Conservation (phyloP, 140 eudicot genomes). For the Senecio squalidus region DNA sequence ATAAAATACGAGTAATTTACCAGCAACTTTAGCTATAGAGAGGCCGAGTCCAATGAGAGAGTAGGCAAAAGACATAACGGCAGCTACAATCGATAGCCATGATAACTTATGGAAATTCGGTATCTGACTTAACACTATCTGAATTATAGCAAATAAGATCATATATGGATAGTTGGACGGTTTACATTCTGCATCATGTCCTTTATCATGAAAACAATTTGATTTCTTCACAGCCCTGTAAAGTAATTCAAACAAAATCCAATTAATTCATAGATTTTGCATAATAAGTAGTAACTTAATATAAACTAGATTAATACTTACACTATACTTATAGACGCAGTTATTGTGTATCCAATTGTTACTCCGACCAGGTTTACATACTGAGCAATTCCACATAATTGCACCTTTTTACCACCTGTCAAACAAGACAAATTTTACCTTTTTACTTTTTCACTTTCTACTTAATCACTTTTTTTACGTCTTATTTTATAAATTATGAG, state of each 20-base stretch:
- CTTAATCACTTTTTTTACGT: too few species aligned
- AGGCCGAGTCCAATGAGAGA: slow-evolving; percentile 14
- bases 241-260: background rate
- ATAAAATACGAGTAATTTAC: background rate
- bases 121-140: slow-evolving; percentile 62
- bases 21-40: slow-evolving; percentile 1
- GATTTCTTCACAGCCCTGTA: slow-evolving; percentile 77
- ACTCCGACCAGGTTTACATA: slow-evolving; percentile 70
- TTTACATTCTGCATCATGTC: slow-evolving; percentile 38
- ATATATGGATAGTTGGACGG: slow-evolving; percentile 54
- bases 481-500: too few species aligned
- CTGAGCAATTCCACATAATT: slow-evolving; percentile 84
- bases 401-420: slow-evolving; percentile 68
- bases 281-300: too few species aligned
- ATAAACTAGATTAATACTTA: slow-evolving; percentile 42
- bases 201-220: slow-evolving; percentile 61
- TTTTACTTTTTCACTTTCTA: too few species aligned
- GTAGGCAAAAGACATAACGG: slow-evolving; percentile 10
- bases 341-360: slow-evolving; percentile 87
- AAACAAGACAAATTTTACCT: background rate
- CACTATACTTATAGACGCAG: slow-evolving; percentile 92
- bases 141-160: slow-evolving; percentile 49
- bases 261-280: background rate
- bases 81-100: slow-evolving; percentile 12
- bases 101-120: slow-evolving; percentile 53